phyloP scores from a whole-genome alignment of 1,139 yeast genomes.

The Scheffersomyces illinoinensis region DNA sequence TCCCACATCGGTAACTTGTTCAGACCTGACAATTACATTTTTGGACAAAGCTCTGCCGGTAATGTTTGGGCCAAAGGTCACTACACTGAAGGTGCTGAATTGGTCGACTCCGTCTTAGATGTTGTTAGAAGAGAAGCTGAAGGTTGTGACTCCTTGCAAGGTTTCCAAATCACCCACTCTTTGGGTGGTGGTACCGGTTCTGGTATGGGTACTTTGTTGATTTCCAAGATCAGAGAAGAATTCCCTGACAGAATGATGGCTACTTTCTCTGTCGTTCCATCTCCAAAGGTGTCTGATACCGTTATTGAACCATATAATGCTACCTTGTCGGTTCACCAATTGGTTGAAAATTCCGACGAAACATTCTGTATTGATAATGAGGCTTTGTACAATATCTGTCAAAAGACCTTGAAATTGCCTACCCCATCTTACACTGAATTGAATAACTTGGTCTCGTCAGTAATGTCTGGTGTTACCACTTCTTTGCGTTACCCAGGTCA shows the following conservation, averaged over 20 bases:
- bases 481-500: constrained; percentile 94
- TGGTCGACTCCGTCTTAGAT: constrained; percentile 85
- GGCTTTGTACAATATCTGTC: constrained; percentile 87
- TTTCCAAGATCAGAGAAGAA: constrained; percentile 29
- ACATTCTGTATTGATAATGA: constrained; percentile 95
- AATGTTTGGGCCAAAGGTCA: constrained; percentile 97
- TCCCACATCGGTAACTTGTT: constrained; percentile 79
- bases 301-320: constrained; percentile 95
- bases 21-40: constrained; percentile 88
- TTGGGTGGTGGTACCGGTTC: constrained; percentile 98
- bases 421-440: constrained; percentile 79
- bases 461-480: constrained; percentile 90
- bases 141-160: constrained; percentile 88
- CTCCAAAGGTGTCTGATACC: constrained; percentile 88
- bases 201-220: constrained; percentile 65
- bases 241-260: constrained; percentile 91
- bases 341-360: constrained; percentile 87
- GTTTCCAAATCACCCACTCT: constrained; percentile 91
- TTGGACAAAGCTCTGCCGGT: constrained; percentile 91
- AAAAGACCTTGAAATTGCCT: constrained; percentile 74
- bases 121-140: constrained; percentile 93
- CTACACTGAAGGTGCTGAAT: constrained; percentile 94
- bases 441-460: constrained; percentile 80
- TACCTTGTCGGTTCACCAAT: constrained; percentile 86
- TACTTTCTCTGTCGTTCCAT: constrained; percentile 88